Percentiles rank a stretch among this genome's conserved stretches.
These are phyloP conservation scores for Orbilia quercus DNA, from an alignment of 2,329 filamentous ascomycete genomes.

Conservation along the genomic window DNA sequence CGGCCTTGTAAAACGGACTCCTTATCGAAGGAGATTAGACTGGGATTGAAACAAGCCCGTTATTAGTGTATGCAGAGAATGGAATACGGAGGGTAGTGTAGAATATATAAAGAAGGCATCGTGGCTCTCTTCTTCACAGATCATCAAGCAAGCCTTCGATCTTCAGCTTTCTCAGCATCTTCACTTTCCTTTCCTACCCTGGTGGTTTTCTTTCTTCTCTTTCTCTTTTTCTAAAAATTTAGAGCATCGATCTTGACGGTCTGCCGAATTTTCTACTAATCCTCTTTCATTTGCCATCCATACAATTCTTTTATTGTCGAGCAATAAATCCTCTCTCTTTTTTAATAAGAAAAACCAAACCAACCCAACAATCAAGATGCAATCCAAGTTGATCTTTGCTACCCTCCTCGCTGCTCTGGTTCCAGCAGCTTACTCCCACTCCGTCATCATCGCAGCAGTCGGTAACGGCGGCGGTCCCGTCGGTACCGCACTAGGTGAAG, in stretches of 20 bases:
- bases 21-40: no score
- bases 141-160: slow-evolving; percentile 54
- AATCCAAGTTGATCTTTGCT: slow-evolving; percentile 35
- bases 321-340: slow-evolving; percentile 4
- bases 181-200: slow-evolving; percentile 30
- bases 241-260: slow-evolving; percentile 28
- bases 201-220: slow-evolving; percentile 21
- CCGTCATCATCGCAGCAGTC: slow-evolving; percentile 34
- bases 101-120: slow-evolving; percentile 25
- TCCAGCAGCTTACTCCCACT: slow-evolving; percentile 24
- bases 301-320: slow-evolving; percentile 3
- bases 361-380: slow-evolving; percentile 32
- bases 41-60: no score
- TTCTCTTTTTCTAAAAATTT: neutral
- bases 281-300: neutral
- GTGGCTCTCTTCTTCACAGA: slow-evolving; percentile 27
- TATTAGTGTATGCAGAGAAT: neutral
- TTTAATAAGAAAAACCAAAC: neutral
- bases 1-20: no score
- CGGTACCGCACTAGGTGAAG: slow-evolving; percentile 33
- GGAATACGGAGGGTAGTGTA: neutral
- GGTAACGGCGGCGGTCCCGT: slow-evolving; percentile 32
- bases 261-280: slow-evolving; percentile 2
- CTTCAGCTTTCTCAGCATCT: slow-evolving; percentile 45
- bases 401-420: slow-evolving; percentile 13